Evolutionary conservation across 2,329 filamentous ascomycete genomes (phyloP).

Genomic region (Penicillium sclerotiorum): DNA sequence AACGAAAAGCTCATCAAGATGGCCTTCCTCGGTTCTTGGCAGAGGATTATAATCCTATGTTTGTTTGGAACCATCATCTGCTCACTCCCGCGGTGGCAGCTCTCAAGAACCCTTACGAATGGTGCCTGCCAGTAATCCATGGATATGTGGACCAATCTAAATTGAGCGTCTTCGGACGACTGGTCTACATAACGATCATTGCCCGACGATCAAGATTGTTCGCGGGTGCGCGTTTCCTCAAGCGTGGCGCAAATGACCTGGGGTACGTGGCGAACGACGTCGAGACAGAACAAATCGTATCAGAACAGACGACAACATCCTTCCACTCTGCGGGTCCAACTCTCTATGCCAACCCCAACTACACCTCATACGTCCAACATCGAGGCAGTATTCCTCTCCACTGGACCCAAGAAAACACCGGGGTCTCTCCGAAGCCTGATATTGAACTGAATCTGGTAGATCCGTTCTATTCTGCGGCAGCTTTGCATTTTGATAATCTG

Average conservation of each 20-base stretch:
- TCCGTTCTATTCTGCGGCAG: slow-evolving; percentile 91
- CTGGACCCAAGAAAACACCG: slow-evolving; percentile 95
- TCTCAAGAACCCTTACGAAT: slow-evolving; percentile 83
- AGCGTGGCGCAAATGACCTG: slow-evolving; percentile 89
- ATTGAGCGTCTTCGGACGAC: slow-evolving; percentile 81
- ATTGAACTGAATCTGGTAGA: slow-evolving; percentile 96
- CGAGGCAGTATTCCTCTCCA: slow-evolving; percentile 94
- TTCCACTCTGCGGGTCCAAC: slow-evolving; percentile 88
- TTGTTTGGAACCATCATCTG: slow-evolving; percentile 94
- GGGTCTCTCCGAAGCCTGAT: slow-evolving; percentile 92
- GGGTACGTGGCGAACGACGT: slow-evolving; percentile 98
- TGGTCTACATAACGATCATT: slow-evolving; percentile 90
- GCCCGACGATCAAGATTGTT: slow-evolving; percentile 90
- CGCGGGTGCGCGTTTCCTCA: slow-evolving; percentile 90
- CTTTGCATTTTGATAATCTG: slow-evolving; percentile 90
- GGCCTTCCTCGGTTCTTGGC: slow-evolving; percentile 66
- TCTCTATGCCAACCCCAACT: slow-evolving; percentile 84
- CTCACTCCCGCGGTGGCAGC: slow-evolving; percentile 71
- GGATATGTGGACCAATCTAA: slow-evolving; percentile 93
- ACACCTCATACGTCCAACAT: slow-evolving; percentile 96
- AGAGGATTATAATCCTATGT: slow-evolving; percentile 92
- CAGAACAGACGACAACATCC: slow-evolving; percentile 89
- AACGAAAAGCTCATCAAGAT: slow-evolving; percentile 70
- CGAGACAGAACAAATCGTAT: slow-evolving; percentile 97
- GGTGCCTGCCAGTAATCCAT: slow-evolving; percentile 94